Base-by-base conservation (phyloP, 1,284 basidiomycete genomes). In the Grifola frondosa region DNA sequence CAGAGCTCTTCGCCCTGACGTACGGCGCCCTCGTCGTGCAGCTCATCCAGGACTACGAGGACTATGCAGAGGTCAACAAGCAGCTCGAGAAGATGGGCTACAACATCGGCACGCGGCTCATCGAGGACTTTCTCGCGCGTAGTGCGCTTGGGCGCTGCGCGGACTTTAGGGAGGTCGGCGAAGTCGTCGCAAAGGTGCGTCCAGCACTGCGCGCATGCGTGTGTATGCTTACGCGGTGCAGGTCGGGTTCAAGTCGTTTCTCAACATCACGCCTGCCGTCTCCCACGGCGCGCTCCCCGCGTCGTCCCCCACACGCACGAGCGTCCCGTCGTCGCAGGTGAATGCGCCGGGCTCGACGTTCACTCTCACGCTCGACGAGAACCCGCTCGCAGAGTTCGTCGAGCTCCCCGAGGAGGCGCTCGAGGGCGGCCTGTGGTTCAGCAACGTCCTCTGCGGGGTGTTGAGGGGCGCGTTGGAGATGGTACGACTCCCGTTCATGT, bases 171-270 rank as follows among this genome's bases (percentile, higher is more conserved):
- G 95, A 98, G 64, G 91, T 92, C 0, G 97, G 92, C 6, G 94
- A 98, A 68, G 91, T 95, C 43, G 78, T 97, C 10, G 79, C 91
- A 8, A 96, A 97, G 78, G 93, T 89, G 32, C 37, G 44, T 21
- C 15, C 17, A 12, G 29, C 29, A 28, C 10, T 8, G 11, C 22
- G 15, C n/a, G n/a, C n/a, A n/a, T 32, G 21, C 24, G 5, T 12
- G 13, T 8, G 17, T 10, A 36, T 25, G 5, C 9, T 19, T 17
- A 32, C 4, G 31, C 12, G 5, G 15, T 31, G 23, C 56, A 96
- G 91, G 90, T 99, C 54, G 97, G 94, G n/a, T 99, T 99, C 78
- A 97, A 97, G 68, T 88, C 93, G 11, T 99, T 99, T 66, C 73
- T 99, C 42, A 97, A 97, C 64, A 89, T 98, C 54, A 86, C 88